These are phyloP conservation scores for Rutidosis leptorrhynchoides DNA, from an alignment of 129 eudicot genomes.

Conservation along the genomic window DNA sequence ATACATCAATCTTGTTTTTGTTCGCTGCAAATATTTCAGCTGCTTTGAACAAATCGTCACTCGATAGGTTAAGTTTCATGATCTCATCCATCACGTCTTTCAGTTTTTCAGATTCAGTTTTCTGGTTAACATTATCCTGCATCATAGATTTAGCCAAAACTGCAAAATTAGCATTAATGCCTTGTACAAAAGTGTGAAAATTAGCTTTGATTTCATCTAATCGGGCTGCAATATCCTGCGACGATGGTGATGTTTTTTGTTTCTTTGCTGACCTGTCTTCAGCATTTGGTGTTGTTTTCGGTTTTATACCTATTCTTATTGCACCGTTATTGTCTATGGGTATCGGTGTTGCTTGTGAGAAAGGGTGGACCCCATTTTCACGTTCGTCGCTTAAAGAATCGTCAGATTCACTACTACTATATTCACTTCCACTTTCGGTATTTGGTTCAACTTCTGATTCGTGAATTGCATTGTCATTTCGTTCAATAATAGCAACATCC, in stretches of 20 bases:
- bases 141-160: not conserved
- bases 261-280: not conserved
- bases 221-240: not conserved
- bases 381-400: constrained; percentile 6
- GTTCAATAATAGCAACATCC: constrained; percentile 4
- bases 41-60: constrained; percentile 17
- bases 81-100: constrained; percentile 6
- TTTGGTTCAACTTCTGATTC: not conserved
- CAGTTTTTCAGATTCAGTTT: constrained; percentile 7
- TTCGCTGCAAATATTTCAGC: constrained; percentile 19
- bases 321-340: not conserved
- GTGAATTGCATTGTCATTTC: not conserved
- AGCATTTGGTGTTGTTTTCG: not conserved
- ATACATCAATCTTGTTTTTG: constrained; percentile 20
- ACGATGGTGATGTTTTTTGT: not conserved
- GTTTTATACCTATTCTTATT: not conserved
- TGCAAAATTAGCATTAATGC: constrained; percentile 19
- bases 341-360: constrained; percentile 5
- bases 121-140: not conserved
- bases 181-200: constrained; percentile 15
- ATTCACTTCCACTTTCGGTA: constrained; percentile 9
- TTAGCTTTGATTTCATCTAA: not conserved
- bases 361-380: not conserved
- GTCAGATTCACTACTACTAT: constrained; percentile 1
- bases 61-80: constrained; percentile 18